Conservation (phyloP, 495 filamentous ascomycete species). For the Daldinia childiae region DNA sequence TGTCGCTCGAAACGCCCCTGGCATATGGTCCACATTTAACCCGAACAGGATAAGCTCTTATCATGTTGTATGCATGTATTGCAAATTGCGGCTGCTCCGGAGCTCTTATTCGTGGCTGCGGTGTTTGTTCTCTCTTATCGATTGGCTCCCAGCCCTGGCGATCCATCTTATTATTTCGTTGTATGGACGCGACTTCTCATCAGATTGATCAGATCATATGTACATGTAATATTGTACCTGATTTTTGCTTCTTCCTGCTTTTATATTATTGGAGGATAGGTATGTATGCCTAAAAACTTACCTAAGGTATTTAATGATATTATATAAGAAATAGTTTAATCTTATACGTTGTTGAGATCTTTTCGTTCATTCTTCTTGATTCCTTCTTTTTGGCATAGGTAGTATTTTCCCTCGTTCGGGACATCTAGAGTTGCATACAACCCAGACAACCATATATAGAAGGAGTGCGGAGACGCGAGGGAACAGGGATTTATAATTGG, state of each 20-base stretch:
- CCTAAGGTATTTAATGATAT: no score
- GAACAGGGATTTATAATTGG: slow-evolving; percentile 38
- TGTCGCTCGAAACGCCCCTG: slow-evolving; percentile 19
- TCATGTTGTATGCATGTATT: slow-evolving; percentile 36
- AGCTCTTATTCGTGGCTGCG: slow-evolving; percentile 20
- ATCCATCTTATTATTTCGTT: slow-evolving; percentile 1
- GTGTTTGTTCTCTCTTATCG: slow-evolving; percentile 19
- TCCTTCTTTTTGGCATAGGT: slow-evolving; percentile 23
- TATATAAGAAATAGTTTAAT: neutral
- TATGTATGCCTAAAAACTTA: neutral
- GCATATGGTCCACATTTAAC: slow-evolving; percentile 26
- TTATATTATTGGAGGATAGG: neutral
- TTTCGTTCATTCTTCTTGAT: slow-evolving; percentile 1
- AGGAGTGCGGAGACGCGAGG: slow-evolving; percentile 35
- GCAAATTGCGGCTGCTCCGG: slow-evolving; percentile 43
- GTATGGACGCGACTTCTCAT: neutral
- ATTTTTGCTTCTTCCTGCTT: no score
- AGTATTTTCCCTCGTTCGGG: slow-evolving; percentile 23
- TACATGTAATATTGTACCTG: no score
- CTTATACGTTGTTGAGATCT: neutral
- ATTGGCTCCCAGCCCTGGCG: slow-evolving; percentile 9
- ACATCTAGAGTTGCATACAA: slow-evolving; percentile 24
- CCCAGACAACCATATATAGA: neutral
- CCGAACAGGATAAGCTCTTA: slow-evolving; percentile 31
- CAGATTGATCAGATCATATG: neutral